These are phyloP conservation scores for Penicillium sp. DNA, from an alignment of 2,329 filamentous ascomycete species.

Conservation along the genomic window DNA sequence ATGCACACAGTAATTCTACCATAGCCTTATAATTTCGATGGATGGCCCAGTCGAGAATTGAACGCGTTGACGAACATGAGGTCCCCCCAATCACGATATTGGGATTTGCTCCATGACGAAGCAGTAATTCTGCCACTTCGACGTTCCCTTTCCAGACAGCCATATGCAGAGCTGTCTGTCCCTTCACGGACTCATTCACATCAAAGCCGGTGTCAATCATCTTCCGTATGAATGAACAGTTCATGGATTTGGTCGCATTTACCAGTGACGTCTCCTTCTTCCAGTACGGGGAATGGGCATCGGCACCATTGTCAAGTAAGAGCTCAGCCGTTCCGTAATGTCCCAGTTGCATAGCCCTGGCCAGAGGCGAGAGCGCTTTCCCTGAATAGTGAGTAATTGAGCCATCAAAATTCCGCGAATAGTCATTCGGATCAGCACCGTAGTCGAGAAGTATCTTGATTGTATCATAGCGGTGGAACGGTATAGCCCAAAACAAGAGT, in stretches of 20 bases:
- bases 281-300: not conserved
- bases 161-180: not conserved
- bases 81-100: not conserved
- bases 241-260: not conserved
- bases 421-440: constrained; percentile 1
- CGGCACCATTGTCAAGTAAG: not conserved
- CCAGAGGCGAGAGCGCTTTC: not conserved
- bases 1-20: not conserved
- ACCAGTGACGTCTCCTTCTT: not conserved
- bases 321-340: not conserved
- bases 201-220: not conserved
- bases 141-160: not conserved
- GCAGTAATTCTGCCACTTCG: not conserved
- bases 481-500: not conserved
- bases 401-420: not conserved
- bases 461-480: not conserved
- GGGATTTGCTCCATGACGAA: not conserved
- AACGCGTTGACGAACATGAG: not conserved
- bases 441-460: not conserved
- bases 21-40: not conserved
- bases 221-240: not conserved
- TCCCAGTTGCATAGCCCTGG: not conserved
- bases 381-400: not conserved
- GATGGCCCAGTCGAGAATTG: not conserved
- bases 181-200: not conserved